phyloP scores from a whole-genome alignment of 345 rosid genomes.

The Microcos paniculata region DNA sequence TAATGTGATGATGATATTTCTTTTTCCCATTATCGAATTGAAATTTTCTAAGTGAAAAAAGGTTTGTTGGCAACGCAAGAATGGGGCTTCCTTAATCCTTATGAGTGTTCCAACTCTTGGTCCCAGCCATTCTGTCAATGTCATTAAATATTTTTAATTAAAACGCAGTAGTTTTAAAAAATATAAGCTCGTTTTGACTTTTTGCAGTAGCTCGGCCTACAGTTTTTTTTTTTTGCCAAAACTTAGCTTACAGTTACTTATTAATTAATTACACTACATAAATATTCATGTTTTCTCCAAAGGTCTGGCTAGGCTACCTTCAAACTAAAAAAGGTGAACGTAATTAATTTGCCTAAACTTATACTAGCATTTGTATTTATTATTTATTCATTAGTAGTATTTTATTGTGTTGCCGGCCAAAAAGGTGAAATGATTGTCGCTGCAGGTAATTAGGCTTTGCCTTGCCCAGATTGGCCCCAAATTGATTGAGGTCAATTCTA shows the following conservation, averaged over 20 bases:
- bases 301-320: too few species aligned
- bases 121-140: too few species aligned
- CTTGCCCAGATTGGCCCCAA: background rate
- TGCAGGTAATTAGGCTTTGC: background rate
- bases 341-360: too few species aligned
- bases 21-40: background rate
- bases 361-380: background rate
- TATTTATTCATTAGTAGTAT: background rate
- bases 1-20: background rate
- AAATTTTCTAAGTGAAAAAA: background rate
- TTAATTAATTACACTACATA: too few species aligned
- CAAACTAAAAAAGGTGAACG: too few species aligned
- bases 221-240: too few species aligned
- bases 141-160: background rate
- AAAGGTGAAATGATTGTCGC: background rate
- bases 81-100: background rate
- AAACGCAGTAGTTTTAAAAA: background rate
- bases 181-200: too few species aligned
- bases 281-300: too few species aligned
- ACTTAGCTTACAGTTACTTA: too few species aligned
- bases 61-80: too few species aligned
- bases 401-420: background rate
- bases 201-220: too few species aligned
- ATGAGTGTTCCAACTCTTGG: background rate
- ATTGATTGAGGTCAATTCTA: background rate